Evolutionary conservation across 2,329 filamentous ascomycete genomes (phyloP), one percentile per base, ranked within the genome.

Genomic region (Phaeoacremonium minimum): DNA sequence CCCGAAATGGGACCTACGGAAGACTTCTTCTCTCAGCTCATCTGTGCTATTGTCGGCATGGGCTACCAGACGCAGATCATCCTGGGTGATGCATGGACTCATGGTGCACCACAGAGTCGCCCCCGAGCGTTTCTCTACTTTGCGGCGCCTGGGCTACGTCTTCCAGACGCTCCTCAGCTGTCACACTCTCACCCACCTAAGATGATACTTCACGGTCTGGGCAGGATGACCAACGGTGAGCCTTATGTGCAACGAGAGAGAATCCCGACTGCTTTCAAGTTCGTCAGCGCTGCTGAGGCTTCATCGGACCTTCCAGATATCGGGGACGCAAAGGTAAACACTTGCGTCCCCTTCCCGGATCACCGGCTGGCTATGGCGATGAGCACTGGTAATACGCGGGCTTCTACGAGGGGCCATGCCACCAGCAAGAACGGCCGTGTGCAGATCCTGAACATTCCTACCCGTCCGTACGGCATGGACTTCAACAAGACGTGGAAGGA

Each of bases 41-140:
- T 93, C 8, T 85, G 83, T 43, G 72, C 80, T 1, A 61, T 93
- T 1, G 81, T 91, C 0, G 84, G 82, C 0, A 67, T 93, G 44
- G 87, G 86, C 0, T 94, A 93, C 46, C 87, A 94, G 50, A 66
- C 79, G 0, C 75, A 83, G 28, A 71, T 86, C 26, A 77, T 80
- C 38, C 65, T 83, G 1, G 64, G 86, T 15, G 85, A 89, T 45
- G 75, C 85, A 0, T 87, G 83, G 69, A 75, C 74, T 0, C 78
- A 75, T 44, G 84, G 85, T 1, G 77, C 80, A 3, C 63, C 78
- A 0, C 86, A 93, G 51, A 64, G 61, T 4, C 73, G 87, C 5
- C 74, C 70, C 4, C 71, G 87, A 6, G 65, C 91, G 0, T 88
- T 94, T 41, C 67, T 93, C 2, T 66, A 73, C 3, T 83, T 89